Conservation (phyloP, 2,329 filamentous ascomycete species). For the Claviceps sp. region DNA sequence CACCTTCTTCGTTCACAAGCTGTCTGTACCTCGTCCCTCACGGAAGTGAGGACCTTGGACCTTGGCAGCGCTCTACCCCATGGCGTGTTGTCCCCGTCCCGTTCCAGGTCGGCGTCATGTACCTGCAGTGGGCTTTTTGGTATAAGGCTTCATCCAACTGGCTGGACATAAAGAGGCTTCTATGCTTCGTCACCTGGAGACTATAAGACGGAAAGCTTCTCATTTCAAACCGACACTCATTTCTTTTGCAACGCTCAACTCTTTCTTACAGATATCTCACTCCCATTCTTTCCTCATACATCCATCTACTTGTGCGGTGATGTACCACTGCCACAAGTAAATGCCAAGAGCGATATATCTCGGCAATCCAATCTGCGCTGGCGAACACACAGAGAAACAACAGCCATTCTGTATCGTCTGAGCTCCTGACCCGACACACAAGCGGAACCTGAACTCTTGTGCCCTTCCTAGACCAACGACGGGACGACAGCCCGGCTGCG, state of each 20-base stretch:
- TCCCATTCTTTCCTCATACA: neutral
- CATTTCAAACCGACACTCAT: neutral
- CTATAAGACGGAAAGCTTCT: too few species aligned
- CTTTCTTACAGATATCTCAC: neutral
- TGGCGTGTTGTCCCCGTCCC: neutral
- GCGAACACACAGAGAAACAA: neutral
- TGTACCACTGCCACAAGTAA: neutral
- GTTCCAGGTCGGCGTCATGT: neutral
- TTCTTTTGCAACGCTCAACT: neutral
- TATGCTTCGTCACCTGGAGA: neutral
- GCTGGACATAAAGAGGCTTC: neutral
- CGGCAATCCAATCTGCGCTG: neutral
- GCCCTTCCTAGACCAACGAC: neutral
- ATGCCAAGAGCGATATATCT: neutral
- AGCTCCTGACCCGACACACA: neutral
- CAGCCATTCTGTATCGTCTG: neutral
- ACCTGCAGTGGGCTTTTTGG: neutral
- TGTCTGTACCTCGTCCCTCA: neutral
- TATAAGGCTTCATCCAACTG: neutral
- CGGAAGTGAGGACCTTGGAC: neutral
- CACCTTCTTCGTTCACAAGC: neutral
- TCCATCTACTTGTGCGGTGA: neutral
- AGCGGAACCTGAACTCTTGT: slow-evolving; percentile 1
- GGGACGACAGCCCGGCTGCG: neutral
- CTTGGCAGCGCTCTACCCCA: neutral